Conservation (phyloP, 257 asterid genomes). For the Ballota nigra region DNA sequence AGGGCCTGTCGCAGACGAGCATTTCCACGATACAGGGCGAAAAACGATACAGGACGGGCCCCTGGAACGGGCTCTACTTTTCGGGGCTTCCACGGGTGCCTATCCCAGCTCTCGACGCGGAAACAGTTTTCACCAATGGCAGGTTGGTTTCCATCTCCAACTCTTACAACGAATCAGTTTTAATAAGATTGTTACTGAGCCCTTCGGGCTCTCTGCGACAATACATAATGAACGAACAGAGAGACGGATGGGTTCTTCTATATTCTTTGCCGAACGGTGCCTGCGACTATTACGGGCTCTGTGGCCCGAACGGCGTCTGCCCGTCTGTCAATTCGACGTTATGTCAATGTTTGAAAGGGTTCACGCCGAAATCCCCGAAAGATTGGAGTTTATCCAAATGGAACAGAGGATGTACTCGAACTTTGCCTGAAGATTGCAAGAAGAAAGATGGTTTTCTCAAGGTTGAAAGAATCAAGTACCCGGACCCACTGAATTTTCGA, state of each 20-base stretch:
- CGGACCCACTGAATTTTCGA: background rate
- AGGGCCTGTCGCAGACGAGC: too few relatives aligned
- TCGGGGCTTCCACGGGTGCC: too few relatives aligned
- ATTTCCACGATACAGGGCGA: too few relatives aligned
- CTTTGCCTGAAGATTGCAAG: background rate
- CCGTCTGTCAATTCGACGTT: background rate
- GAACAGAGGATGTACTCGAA: slow-evolving; percentile 29
- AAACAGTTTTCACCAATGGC: background rate
- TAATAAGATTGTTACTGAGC: background rate
- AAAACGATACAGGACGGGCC: too few relatives aligned
- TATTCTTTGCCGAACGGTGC: slow-evolving; percentile 16
- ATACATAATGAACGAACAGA: slow-evolving; percentile 13
- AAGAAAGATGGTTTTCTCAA: slow-evolving; percentile 11
- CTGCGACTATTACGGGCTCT: background rate
- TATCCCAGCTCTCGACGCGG: background rate
- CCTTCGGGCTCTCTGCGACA: background rate
- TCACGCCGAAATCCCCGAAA: slow-evolving; percentile 26
- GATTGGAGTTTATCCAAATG: slow-evolving; percentile 26
- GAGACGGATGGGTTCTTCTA: background rate
- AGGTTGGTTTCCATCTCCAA: background rate
- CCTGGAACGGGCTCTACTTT: too few relatives aligned
- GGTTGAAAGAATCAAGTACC: background rate
- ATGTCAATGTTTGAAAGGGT: slow-evolving; percentile 37
- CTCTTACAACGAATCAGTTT: background rate
- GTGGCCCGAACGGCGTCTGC: slow-evolving; percentile 39